A percentile compares a stretch with the other conserved stretches of the same genome.
These are phyloP conservation scores for Solanum verrucosum DNA, from an alignment of 257 asterid species.

Conservation along the genomic window DNA sequence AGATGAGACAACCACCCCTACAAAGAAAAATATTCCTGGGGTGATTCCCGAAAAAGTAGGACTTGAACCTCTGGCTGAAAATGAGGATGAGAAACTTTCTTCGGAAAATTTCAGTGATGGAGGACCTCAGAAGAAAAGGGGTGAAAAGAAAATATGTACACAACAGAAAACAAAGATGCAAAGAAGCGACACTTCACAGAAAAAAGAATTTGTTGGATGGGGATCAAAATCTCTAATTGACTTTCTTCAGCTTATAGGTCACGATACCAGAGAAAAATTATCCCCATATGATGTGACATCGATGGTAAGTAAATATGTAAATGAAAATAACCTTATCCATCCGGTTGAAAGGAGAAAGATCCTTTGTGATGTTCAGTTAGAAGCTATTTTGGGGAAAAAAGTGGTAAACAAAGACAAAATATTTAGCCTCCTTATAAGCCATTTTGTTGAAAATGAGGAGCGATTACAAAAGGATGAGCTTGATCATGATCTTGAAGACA, in stretches of 20 bases:
- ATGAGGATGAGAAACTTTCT: conserved; percentile 18
- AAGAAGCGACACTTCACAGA: conserved; percentile 20
- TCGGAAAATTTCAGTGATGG: conserved; percentile 24
- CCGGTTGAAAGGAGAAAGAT: conserved; percentile 39
- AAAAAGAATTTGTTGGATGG: conserved; percentile 58
- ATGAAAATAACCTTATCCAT: conserved; percentile 36
- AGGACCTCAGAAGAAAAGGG: conserved; percentile 6
- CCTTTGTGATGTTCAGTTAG: conserved; percentile 38
- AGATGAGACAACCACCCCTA: not conserved
- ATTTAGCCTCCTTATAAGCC: conserved; percentile 39
- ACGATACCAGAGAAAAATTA: conserved; percentile 28
- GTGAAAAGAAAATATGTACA: conserved; percentile 16
- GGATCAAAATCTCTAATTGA: conserved; percentile 56
- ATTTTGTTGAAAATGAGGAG: conserved; percentile 41
- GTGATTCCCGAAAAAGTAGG: not conserved
- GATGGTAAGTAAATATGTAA: conserved; percentile 34
- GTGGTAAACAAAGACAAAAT: conserved; percentile 21
- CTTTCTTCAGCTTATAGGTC: conserved; percentile 54
- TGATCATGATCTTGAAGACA: conserved; percentile 20
- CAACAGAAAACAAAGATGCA: not conserved
- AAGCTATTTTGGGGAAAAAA: conserved; percentile 37
- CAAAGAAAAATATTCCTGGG: not conserved
- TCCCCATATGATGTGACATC: conserved; percentile 41
- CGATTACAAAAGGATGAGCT: conserved; percentile 41
- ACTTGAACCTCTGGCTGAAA: conserved; percentile 7